phyloP scores from a whole-genome alignment of 345 rosid genomes.

The Anastatica hierochuntica region DNA sequence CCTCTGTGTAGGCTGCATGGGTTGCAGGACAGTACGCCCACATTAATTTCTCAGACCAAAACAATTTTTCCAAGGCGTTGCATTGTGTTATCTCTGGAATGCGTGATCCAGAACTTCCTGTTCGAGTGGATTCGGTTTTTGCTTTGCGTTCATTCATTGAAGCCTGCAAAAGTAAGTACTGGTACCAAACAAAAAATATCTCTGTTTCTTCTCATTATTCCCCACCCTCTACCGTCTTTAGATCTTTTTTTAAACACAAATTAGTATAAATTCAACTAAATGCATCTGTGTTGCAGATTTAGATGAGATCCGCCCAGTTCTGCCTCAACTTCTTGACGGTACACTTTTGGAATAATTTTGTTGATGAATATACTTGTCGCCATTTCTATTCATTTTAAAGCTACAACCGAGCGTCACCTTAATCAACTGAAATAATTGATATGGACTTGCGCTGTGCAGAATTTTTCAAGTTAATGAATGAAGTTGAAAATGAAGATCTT shows the following conservation, averaged over 20 bases:
- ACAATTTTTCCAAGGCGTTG: conserved; percentile 72
- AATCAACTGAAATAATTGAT: conserved; percentile 2
- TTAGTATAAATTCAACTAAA: neutral
- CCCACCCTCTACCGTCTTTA: neutral
- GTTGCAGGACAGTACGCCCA: conserved; percentile 97
- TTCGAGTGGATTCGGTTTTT: conserved; percentile 96
- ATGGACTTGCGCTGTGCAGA: conserved; percentile 38
- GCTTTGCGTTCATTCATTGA: conserved; percentile 91
- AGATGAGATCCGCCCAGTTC: conserved; percentile 90
- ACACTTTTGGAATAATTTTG: conserved; percentile 12
- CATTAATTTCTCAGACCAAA: conserved; percentile 69
- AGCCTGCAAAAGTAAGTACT: conserved; percentile 66
- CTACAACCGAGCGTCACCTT: neutral
- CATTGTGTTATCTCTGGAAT: conserved; percentile 83
- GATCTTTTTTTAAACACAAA: neutral
- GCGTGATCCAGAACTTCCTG: conserved; percentile 94
- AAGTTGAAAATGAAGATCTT: conserved; percentile 97
- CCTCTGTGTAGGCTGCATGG: conserved; percentile 82
- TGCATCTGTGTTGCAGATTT: conserved; percentile 50
- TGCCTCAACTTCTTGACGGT: conserved; percentile 97
- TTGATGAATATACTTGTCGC: neutral
- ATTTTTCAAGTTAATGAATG: conserved; percentile 95
- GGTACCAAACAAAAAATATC: neutral
- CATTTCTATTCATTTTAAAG: neutral
- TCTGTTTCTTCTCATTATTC: conserved; percentile 1